A percentile compares a stretch with the other conserved stretches of the same genome.
These are phyloP conservation scores for Akanthomyces uredinophilus DNA, from an alignment of 2,329 filamentous ascomycete genomes.

Conservation along the genomic window DNA sequence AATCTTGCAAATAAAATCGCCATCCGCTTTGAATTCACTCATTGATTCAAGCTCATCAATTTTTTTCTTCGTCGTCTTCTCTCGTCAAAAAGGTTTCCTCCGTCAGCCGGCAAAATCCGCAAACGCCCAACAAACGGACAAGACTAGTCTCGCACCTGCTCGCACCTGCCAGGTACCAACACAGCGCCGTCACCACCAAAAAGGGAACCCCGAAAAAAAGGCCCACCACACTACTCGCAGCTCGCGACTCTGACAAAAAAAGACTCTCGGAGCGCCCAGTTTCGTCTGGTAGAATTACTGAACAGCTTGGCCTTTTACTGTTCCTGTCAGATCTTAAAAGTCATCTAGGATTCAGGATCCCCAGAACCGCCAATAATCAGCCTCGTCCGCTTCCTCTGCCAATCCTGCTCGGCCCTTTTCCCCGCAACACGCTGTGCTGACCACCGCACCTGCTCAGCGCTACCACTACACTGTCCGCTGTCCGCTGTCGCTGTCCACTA, in stretches of 20 bases:
- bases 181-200: neutral
- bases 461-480: neutral
- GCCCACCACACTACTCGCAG: neutral
- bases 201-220: neutral
- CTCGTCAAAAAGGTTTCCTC: neutral
- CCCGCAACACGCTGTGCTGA: constrained; percentile 9
- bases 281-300: neutral
- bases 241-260: neutral
- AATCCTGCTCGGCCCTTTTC: constrained; percentile 13
- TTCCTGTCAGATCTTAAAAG: neutral
- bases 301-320: neutral
- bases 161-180: constrained; percentile 8
- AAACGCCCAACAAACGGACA: neutral
- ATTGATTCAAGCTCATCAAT: neutral
- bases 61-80: neutral
- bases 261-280: neutral
- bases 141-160: neutral
- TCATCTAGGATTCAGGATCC: neutral
- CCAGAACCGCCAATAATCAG: neutral
- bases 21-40: neutral
- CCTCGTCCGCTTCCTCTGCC: neutral
- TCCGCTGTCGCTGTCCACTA: neutral
- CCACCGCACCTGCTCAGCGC: constrained; percentile 14
- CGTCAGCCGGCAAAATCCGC: neutral
- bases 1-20: neutral